Conservation (phyloP, 768 basidiomycete species). For the Leccinum arenicola region DNA sequence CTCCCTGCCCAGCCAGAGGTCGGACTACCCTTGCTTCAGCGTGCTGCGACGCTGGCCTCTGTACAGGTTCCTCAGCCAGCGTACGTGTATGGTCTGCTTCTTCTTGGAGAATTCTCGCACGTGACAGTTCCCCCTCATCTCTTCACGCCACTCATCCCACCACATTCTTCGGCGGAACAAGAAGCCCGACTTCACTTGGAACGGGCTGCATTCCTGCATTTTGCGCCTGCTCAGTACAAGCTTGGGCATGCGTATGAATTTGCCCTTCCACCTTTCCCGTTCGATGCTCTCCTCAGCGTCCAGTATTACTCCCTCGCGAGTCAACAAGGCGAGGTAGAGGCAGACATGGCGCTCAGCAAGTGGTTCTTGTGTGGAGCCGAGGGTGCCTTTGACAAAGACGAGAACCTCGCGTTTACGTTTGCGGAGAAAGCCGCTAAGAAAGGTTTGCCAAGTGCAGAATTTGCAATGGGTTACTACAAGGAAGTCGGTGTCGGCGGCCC, state of each 20-base stretch:
- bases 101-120: constrained; percentile 80
- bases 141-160: constrained; percentile 54
- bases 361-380: constrained; percentile 93
- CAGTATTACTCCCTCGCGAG: constrained; percentile 85
- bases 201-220: constrained; percentile 80
- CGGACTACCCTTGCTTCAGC: constrained; percentile 72
- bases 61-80: constrained; percentile 83
- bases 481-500: constrained; percentile 87
- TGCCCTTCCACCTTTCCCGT: constrained; percentile 78
- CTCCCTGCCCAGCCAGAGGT: constrained; percentile 48
- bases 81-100: constrained; percentile 84
- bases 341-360: constrained; percentile 95
- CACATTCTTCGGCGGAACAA: constrained; percentile 42
- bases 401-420: constrained; percentile 80
- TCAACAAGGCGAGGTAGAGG: constrained; percentile 85
- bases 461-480: constrained; percentile 93
- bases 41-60: constrained; percentile 72
- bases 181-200: constrained; percentile 81
- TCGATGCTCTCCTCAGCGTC: constrained; percentile 85
- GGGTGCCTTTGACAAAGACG: constrained; percentile 81
- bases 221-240: constrained; percentile 88
- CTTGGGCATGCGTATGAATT: constrained; percentile 92
- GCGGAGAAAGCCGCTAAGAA: constrained; percentile 82
- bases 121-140: constrained; percentile 49
- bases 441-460: constrained; percentile 79